Conservation (phyloP, 108 stramenopile species). For the Fragilaria crotonensis region DNA sequence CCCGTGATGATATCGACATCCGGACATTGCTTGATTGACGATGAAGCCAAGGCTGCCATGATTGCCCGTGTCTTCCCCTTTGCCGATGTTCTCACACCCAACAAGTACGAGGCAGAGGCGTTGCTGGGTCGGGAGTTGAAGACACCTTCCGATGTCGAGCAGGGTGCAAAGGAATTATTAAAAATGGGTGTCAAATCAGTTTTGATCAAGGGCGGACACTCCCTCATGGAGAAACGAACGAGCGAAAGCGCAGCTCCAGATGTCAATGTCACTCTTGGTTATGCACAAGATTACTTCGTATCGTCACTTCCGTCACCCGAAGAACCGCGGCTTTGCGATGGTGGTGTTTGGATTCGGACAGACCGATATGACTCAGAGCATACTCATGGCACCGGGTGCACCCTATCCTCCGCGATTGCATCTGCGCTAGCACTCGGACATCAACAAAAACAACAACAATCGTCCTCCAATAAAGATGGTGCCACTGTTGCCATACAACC, state of each 20-base stretch:
- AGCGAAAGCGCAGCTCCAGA: conserved; percentile 17
- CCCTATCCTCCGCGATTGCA: conserved; percentile 82
- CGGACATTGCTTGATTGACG: conserved; percentile 76
- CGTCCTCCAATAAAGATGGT: conserved; percentile 5
- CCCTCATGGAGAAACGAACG: conserved; percentile 26
- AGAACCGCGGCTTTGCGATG: conserved; percentile 62
- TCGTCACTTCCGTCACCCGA: conserved; percentile 19
- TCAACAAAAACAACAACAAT: conserved; percentile 30
- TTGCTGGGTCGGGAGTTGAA: conserved; percentile 49
- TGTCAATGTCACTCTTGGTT: conserved; percentile 40
- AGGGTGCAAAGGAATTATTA: conserved; percentile 67
- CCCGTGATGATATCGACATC: conserved; percentile 92
- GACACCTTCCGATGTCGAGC: conserved; percentile 67
- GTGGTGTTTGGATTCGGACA: conserved; percentile 73
- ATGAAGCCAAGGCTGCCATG: conserved; percentile 63
- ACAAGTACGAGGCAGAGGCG: conserved; percentile 89
- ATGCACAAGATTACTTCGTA: conserved; percentile 70
- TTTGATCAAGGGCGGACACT: conserved; percentile 92
- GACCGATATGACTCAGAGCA: conserved; percentile 57
- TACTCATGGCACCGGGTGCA: conserved; percentile 90
- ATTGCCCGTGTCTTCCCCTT: conserved; percentile 69
- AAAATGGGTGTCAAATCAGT: conserved; percentile 59
- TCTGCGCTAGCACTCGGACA: conserved; percentile 76
- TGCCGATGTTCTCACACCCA: conserved; percentile 82
- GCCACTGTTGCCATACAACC: conserved; percentile 54